These are phyloP conservation scores for Trichoderma orchidacearum DNA, from an alignment of 495 filamentous ascomycete species.

Conservation along the genomic window DNA sequence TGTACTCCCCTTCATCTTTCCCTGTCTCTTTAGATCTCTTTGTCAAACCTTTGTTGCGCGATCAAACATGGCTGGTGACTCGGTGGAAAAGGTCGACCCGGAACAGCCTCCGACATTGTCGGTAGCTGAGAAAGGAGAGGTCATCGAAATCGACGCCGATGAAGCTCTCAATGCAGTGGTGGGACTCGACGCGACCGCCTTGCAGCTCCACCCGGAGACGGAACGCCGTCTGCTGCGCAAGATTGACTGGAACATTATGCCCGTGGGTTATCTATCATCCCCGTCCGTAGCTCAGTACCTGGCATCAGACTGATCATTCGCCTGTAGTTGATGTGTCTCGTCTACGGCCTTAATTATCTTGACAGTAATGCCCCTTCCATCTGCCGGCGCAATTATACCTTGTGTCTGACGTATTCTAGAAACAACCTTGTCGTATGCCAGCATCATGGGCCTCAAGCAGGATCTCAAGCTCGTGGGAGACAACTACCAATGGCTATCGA, in stretches of 20 bases:
- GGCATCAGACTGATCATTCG: neutral
- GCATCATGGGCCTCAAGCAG: neutral
- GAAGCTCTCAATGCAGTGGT: slow-evolving; percentile 5
- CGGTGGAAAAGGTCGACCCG: neutral
- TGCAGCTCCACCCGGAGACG: slow-evolving; percentile 6
- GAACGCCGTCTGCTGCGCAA: slow-evolving; percentile 5
- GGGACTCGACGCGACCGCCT: slow-evolving; percentile 4
- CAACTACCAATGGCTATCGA: slow-evolving; percentile 2
- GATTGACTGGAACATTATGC: slow-evolving; percentile 11
- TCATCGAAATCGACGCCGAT: slow-evolving; percentile 1
- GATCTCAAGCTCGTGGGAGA: neutral
- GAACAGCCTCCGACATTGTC: neutral
- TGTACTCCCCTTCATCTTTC: no score
- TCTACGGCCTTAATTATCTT: neutral
- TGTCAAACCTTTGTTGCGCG: no score
- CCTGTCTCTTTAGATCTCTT: no score
- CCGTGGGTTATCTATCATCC: slow-evolving; percentile 39
- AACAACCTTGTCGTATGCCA: slow-evolving; percentile 1
- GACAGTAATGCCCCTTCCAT: neutral
- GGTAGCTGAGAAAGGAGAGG: neutral
- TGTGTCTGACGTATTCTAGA: slow-evolving; percentile 16
- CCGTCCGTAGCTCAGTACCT: slow-evolving; percentile 6
- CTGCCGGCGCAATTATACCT: neutral
- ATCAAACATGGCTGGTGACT: neutral
- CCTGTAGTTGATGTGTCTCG: neutral